Evolutionary conservation across 345 rosid genomes (phyloP).

Genomic region (Melaleuca quinquenervia): DNA sequence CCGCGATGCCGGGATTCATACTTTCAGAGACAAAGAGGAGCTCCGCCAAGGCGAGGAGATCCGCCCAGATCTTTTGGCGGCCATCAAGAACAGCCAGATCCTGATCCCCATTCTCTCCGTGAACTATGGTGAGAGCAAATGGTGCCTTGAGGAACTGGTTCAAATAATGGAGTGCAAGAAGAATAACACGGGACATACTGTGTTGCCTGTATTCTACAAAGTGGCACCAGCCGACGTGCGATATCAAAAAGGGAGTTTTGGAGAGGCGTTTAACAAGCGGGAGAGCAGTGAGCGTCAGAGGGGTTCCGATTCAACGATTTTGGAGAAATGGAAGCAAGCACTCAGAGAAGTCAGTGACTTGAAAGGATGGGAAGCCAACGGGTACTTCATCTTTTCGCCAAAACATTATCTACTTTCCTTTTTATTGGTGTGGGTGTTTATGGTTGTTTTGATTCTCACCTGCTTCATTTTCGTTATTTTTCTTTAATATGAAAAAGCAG

Average conservation of each 20-base stretch:
- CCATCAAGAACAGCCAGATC: neutral
- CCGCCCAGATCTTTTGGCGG: neutral
- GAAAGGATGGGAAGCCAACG: neutral
- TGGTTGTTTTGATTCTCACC: neutral
- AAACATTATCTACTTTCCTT: neutral
- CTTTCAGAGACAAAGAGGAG: neutral
- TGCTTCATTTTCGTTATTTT: neutral
- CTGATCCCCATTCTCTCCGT: neutral
- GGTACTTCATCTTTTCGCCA: neutral
- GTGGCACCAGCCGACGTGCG: neutral
- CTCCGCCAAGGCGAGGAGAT: neutral
- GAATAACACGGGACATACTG: accelerated
- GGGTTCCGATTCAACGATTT: neutral
- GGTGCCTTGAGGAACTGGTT: neutral
- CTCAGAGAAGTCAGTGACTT: neutral
- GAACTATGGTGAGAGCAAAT: neutral
- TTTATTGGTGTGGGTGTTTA: neutral
- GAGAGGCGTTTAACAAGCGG: neutral
- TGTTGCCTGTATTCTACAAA: neutral
- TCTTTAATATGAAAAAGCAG: too few species aligned
- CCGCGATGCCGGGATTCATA: accelerated
- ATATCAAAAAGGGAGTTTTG: neutral
- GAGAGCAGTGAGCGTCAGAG: neutral
- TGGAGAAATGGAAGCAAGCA: neutral
- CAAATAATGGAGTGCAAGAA: neutral